phyloP scores from a whole-genome alignment of 163 green algal species.

The Smithsoniella earleae region DNA sequence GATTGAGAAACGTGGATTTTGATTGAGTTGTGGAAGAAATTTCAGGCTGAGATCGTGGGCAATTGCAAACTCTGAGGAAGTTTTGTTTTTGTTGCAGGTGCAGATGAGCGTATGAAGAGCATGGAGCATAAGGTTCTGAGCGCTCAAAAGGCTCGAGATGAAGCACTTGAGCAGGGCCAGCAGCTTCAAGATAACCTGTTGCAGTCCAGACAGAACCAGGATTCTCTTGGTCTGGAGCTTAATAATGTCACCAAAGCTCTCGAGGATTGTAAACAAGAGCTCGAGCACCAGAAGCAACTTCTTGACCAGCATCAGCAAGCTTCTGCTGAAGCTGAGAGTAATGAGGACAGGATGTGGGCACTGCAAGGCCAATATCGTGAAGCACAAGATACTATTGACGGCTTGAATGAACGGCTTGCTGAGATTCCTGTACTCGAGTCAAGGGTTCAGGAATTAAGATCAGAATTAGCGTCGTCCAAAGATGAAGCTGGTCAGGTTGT shows the following conservation, averaged over 20 bases:
- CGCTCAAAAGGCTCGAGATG: conserved; percentile 9
- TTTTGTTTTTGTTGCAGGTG: neutral
- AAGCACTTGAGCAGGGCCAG: neutral
- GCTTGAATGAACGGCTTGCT: neutral
- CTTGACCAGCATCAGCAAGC: neutral
- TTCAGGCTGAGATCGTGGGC: no score
- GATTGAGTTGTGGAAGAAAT: neutral
- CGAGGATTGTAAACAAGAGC: neutral
- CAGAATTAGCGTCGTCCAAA: neutral
- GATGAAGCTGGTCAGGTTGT: neutral
- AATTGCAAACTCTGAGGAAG: no score
- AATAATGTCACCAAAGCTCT: neutral
- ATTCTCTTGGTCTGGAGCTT: neutral
- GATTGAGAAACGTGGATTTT: neutral
- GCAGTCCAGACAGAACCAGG: neutral
- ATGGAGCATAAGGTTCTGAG: conserved; percentile 8
- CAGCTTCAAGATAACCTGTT: neutral
- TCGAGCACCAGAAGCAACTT: neutral
- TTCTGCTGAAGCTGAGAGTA: conserved; percentile 8
- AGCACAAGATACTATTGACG: neutral
- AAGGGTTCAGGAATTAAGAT: no score
- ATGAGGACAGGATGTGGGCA: neutral
- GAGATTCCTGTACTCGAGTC: neutral
- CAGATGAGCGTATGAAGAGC: neutral
- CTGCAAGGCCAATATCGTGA: neutral